Base-by-base conservation (phyloP, 2,329 filamentous ascomycete genomes). In the Claviceps sp. region DNA sequence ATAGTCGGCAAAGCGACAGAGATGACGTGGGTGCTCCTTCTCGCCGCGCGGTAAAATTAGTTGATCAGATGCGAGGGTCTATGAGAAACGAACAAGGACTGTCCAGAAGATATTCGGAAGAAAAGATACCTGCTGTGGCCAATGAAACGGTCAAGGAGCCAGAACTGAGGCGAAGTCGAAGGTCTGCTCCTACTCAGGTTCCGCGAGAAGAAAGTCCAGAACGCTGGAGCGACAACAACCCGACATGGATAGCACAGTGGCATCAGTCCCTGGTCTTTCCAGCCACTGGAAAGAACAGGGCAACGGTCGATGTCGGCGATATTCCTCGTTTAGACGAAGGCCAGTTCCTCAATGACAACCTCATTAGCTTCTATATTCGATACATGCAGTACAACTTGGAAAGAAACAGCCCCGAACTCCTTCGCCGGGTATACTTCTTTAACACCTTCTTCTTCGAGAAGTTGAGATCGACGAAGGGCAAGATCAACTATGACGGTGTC, bases 361-460 rank as follows among this genome's bases (percentile, higher is more conserved):
- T 98, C 30, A 86, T 98, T 58, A 82, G 80, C 49, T 96, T 96
- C 64, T 95, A 94, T 62, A 73, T 95, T 52, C 82, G 85, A 34
- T 87, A 82, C 58, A 70, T 91, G 5, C 82, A 90, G 61, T 70
- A 77, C 53, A 68, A 76, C 43, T 65, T 85, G 39, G 75, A 81
- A 56, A 66, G 71, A 41, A 70, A 75, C 11, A 72, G 75, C 2
- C 75, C 79, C 0, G 71, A 80, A 46, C 59, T 82, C 4, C 70
- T 81, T 0, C 72, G 80, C 54, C 80, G 81, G 50, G 81, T 95
- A 3, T 88, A 94, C 64, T 86, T 95, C 59, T 91, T 95, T 72
- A 97, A 90, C 64, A 93, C 88, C 0, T 95, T 89, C 67, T 96
- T 97, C 68, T 97, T 87, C 62, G 81, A 84, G 19, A 84, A 83